phyloP scores from a whole-genome alignment of 2,329 filamentous ascomycete species.

The Fusarium annulatum region DNA sequence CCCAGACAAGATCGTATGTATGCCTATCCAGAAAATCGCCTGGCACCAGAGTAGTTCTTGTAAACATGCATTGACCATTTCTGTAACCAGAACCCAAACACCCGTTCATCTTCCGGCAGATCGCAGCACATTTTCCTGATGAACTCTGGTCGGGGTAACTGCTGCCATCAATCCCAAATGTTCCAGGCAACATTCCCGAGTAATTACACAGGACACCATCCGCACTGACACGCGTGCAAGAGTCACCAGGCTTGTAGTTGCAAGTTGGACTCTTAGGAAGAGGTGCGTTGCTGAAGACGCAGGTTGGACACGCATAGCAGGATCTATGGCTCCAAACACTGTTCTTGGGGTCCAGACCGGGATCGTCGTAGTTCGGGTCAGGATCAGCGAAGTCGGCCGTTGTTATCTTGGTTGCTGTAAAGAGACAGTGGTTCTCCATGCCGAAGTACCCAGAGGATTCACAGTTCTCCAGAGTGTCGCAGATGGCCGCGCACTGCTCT shows the following conservation, averaged over 20 bases:
- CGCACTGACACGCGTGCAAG: neutral
- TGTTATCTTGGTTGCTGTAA: neutral
- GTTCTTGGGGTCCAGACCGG: neutral
- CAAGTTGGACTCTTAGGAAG: conserved; percentile 6
- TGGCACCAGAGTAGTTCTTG: too few relatives aligned
- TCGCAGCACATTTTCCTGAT: neutral
- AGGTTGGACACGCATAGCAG: conserved; percentile 11
- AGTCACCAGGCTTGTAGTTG: neutral
- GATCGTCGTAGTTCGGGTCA: neutral
- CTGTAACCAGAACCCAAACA: neutral
- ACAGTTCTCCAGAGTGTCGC: neutral
- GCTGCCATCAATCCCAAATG: too few relatives aligned
- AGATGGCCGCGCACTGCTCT: conserved; percentile 20
- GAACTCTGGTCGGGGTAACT: neutral
- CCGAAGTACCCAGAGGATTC: conserved; percentile 2
- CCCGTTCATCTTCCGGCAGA: neutral
- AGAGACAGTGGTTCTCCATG: conserved; percentile 16
- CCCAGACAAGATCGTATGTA: neutral
- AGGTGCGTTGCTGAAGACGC: neutral
- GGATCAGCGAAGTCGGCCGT: neutral
- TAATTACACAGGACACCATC: neutral
- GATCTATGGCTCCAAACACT: conserved; percentile 11
- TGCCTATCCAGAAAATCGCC: neutral
- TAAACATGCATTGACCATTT: neutral
- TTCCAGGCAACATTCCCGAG: neutral